Evolutionary conservation across 139 green algal species (phyloP), one percentile per base, ranked within the genome.

Genomic region (Micractinium conductrix): DNA sequence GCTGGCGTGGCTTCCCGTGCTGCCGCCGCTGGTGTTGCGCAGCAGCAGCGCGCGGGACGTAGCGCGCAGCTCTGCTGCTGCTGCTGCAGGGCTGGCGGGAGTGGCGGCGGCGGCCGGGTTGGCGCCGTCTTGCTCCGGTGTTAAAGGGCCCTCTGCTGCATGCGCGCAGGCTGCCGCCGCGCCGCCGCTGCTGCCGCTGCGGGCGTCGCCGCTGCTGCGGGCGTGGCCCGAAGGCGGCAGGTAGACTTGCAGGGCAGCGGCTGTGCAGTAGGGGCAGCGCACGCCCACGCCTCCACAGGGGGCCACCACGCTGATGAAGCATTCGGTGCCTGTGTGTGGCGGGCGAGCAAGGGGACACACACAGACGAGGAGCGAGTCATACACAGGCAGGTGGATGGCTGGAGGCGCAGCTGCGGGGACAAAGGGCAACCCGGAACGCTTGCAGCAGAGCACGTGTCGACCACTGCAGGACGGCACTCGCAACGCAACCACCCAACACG

Each of bases 221-320:
- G 44, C 30, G 72, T 60, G 12, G 45, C n/a, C 40, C 48, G 74
- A 22, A 0, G 28, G n/a, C 22, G 74, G 74, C n/a, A 80, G 74
- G 45, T 67, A 80, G n/a, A 80, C 74, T 33, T 80, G 45, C 48
- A 80, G 74, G 12, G 74, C n/a, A 12, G 24, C 12, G 7, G n/a
- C 3, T 17, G 44, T 30, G n/a, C 74, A 80, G 74, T 80, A 80
- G 45, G 74, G 74, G 74, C 74, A 80, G 48, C 74, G 74, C 9
- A 16, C 65, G 12, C n/a, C 12, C 16, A n/a, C 45, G 45, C 40
- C 74, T n/a, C 45, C 16, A 17, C 30, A 14, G 45, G 30, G n/a
- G 0, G 74, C 74, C 4, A 80, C 74, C 24, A 80, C 44, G 45
- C 28, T 24, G 14, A 80, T 80, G 74, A 80, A 80, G 74, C 74